phyloP scores from a whole-genome alignment of 2,329 filamentous ascomycete genomes.

The Monosporascus sp. region DNA sequence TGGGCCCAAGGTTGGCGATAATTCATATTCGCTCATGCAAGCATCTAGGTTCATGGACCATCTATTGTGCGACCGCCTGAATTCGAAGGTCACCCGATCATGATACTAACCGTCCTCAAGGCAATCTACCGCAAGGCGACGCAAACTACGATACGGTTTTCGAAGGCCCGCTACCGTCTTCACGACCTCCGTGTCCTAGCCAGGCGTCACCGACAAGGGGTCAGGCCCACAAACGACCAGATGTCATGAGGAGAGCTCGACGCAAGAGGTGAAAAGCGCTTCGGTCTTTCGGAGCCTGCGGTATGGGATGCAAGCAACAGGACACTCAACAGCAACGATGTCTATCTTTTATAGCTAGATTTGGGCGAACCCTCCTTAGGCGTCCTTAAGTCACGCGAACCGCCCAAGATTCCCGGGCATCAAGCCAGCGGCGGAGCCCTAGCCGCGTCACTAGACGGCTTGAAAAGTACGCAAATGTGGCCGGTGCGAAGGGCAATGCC shows the following conservation, averaged over 20 bases:
- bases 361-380: conserved; percentile 6
- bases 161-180: not conserved
- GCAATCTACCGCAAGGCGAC: conserved; percentile 5
- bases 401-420: conserved; percentile 26
- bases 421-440: conserved; percentile 37
- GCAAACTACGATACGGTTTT: not conserved
- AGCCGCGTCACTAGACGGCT: conserved; percentile 36
- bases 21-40: conserved; percentile 18
- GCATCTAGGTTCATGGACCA: conserved; percentile 15
- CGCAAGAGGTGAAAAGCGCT: conserved; percentile 21
- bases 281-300: conserved; percentile 30
- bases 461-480: conserved; percentile 34
- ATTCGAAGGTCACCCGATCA: not conserved
- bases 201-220: not conserved
- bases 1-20: conserved; percentile 9
- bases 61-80: conserved; percentile 16
- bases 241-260: conserved; percentile 4
- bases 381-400: conserved; percentile 2
- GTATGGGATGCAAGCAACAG: conserved; percentile 40
- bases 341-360: conserved; percentile 28
- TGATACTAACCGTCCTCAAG: not conserved
- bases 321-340: conserved; percentile 40
- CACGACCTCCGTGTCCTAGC: not conserved
- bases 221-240: conserved; percentile 7
- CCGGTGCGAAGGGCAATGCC: conserved; percentile 31